Conservation (phyloP, 306 rosid species). For the Psophocarpus tetragonolobus region DNA sequence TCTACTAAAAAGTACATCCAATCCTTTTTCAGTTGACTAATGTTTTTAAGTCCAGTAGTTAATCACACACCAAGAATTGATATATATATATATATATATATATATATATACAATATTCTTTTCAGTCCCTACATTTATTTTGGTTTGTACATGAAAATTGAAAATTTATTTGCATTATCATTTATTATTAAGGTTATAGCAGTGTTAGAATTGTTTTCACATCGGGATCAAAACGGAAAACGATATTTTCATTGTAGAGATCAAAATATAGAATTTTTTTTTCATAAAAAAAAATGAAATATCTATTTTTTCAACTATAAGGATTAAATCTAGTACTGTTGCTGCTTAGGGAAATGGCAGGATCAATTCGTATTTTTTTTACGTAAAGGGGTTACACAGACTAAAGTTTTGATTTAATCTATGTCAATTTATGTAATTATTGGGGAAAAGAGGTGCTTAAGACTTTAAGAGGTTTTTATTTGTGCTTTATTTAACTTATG, state of each 20-base stretch:
- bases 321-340: background rate
- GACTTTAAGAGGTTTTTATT: too few relatives aligned
- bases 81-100: background rate
- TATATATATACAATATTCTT: background rate
- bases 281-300: too few relatives aligned
- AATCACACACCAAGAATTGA: background rate
- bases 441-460: background rate
- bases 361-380: background rate
- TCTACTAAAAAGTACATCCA: background rate
- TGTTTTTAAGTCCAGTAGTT: background rate
- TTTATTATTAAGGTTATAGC: background rate
- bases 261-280: too few relatives aligned
- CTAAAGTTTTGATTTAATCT: background rate
- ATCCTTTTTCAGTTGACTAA: background rate
- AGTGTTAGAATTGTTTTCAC: background rate
- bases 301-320: too few relatives aligned
- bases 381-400: background rate
- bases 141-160: background rate
- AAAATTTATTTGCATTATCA: background rate
- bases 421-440: background rate
- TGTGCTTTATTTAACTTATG: background rate
- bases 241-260: background rate
- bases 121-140: background rate
- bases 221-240: background rate
- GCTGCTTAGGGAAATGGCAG: background rate